These are phyloP conservation scores for Phellopilus nigrolimitatus DNA, from an alignment of 1,284 basidiomycete genomes.

Conservation along the genomic window DNA sequence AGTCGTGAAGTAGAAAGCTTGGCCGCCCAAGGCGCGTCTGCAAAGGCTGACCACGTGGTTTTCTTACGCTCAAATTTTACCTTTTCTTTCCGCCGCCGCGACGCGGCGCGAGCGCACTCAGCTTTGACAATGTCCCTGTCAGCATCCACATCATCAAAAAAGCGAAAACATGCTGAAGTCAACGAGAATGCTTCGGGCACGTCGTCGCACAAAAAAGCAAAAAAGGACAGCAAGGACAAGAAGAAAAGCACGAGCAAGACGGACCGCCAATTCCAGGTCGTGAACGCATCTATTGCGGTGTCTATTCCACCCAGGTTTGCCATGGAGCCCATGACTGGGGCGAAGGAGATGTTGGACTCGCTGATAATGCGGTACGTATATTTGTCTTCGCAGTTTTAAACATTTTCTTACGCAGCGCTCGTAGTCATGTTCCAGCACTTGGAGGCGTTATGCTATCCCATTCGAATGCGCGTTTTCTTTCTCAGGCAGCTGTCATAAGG, in stretches of 20 bases:
- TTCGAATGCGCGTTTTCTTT: constrained; percentile 69
- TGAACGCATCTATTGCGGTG: constrained; percentile 63
- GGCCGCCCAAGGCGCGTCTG: background rate
- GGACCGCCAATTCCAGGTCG: constrained; percentile 59
- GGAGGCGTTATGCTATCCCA: constrained; percentile 87
- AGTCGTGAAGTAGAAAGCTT: background rate
- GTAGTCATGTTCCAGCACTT: constrained; percentile 85
- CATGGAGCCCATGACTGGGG: constrained; percentile 63
- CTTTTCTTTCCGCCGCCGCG: background rate
- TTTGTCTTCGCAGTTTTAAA: background rate
- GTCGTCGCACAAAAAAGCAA: constrained; percentile 30
- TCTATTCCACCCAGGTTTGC: constrained; percentile 85
- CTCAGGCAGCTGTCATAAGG: constrained; percentile 66
- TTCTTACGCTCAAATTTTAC: constrained; percentile 20
- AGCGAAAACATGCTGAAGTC: constrained; percentile 46
- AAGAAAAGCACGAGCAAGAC: constrained; percentile 36
- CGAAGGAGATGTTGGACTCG: constrained; percentile 84
- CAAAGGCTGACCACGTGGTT: constrained; percentile 3
- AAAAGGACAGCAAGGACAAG: constrained; percentile 37
- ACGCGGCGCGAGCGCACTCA: background rate
- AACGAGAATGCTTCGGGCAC: constrained; percentile 26
- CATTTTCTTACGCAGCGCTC: background rate
- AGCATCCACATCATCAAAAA: constrained; percentile 33
- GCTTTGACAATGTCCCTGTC: constrained; percentile 28
- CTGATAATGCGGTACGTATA: constrained; percentile 85